Percentiles rank a stretch among this genome's conserved stretches.
phyloP scores from a whole-genome alignment of 202 grass and related monocot genomes.

The Dendrocalamus latiflorus region DNA sequence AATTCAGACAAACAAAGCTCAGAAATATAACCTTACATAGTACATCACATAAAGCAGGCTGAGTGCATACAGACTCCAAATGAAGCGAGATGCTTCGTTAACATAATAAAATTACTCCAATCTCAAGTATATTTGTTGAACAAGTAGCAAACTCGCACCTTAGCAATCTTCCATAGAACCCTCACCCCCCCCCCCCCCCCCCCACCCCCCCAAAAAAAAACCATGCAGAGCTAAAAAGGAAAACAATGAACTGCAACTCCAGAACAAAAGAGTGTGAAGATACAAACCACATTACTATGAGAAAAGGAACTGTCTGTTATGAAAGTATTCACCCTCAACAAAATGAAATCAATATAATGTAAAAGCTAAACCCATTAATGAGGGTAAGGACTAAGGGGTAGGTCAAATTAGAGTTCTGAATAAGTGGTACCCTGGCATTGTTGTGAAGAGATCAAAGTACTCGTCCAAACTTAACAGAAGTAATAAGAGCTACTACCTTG shows the following conservation, averaged over 20 bases:
- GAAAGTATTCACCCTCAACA: background rate
- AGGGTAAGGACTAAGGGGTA: background rate
- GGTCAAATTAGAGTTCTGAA: background rate
- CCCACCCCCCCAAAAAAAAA: too few species aligned
- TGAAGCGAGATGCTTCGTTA: background rate
- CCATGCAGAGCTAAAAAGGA: background rate
- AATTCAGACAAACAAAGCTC: background rate
- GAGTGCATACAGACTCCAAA: background rate
- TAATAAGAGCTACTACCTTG: background rate
- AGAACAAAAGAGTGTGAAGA: background rate
- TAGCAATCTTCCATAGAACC: background rate
- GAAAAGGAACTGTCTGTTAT: background rate
- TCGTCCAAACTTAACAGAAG: background rate
- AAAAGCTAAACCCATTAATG: background rate
- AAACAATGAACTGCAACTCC: background rate
- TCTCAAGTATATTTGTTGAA: background rate
- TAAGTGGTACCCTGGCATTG: background rate
- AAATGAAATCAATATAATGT: background rate
- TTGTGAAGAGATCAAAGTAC: background rate
- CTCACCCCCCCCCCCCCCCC: too few species aligned
- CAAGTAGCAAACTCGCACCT: background rate
- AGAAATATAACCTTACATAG: constrained; percentile 1
- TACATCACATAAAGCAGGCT: constrained; percentile 3
- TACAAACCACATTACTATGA: background rate
- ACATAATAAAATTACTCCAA: constrained; percentile 2